Percentiles rank a stretch among this genome's conserved stretches.
These are phyloP conservation scores for Lippia alba DNA, from an alignment of 305 asterid species.

Conservation along the genomic window DNA sequence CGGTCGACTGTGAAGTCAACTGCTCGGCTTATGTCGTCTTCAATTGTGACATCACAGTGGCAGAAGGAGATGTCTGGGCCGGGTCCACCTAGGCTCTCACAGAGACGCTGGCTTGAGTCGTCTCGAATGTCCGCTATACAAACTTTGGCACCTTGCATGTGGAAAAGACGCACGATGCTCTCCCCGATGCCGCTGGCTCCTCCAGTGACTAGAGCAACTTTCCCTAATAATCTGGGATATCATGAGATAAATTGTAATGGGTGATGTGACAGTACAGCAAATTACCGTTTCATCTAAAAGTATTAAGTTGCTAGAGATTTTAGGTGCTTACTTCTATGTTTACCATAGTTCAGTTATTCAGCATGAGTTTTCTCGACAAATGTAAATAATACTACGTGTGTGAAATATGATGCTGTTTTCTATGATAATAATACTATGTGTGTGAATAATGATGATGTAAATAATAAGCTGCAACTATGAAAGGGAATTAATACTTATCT, in stretches of 20 bases:
- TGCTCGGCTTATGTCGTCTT: conserved; percentile 66
- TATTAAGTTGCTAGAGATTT: not conserved
- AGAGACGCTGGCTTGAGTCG: conserved; percentile 52
- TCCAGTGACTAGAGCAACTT: conserved; percentile 89
- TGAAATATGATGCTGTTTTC: not conserved
- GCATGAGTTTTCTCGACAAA: too few species aligned
- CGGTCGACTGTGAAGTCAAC: conserved; percentile 68
- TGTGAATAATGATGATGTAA: not conserved
- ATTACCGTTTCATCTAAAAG: not conserved
- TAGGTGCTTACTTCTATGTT: not conserved
- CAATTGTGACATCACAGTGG: conserved; percentile 81
- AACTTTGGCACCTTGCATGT: conserved; percentile 83
- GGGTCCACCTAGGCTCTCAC: conserved; percentile 43
- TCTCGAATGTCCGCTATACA: conserved; percentile 81
- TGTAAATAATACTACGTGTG: not conserved
- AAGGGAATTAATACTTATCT: not conserved
- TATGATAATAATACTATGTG: not conserved
- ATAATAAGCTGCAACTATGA: not conserved
- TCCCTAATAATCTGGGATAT: conserved; percentile 68
- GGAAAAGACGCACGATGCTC: conserved; percentile 76
- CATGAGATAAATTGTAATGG: not conserved
- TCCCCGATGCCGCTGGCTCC: conserved; percentile 94
- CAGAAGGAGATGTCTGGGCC: conserved; percentile 37
- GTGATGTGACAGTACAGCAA: not conserved
- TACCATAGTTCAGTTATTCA: not conserved